These are phyloP conservation scores for Apophysomyces elegans DNA, from an alignment of 371 early-diverging fungal species.

Conservation along the genomic window DNA sequence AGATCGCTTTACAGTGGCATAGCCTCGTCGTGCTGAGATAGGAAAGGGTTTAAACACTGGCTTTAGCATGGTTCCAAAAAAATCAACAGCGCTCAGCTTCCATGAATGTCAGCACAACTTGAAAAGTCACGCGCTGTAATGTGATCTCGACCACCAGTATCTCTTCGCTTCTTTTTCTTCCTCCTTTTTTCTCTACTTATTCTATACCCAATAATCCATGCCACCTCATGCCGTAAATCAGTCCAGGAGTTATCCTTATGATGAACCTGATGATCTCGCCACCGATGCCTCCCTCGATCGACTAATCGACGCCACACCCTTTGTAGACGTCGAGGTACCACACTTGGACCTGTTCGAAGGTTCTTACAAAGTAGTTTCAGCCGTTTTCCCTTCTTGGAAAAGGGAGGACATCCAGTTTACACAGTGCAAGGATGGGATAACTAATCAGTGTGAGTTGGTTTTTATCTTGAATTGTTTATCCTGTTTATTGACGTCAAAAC, in stretches of 20 bases:
- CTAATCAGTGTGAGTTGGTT: constrained; percentile 77
- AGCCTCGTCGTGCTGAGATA: constrained; percentile 20
- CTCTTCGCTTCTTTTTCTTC: constrained; percentile 16
- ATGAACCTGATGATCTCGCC: constrained; percentile 7
- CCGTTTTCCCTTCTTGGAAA: constrained; percentile 81
- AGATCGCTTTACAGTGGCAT: constrained; percentile 21
- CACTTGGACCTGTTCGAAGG: constrained; percentile 68
- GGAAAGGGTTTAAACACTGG: not conserved
- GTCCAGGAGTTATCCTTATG: constrained; percentile 3
- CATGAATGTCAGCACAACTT: constrained; percentile 17
- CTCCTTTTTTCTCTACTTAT: constrained; percentile 7
- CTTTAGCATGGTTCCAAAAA: not conserved
- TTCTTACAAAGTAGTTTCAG: constrained; percentile 56
- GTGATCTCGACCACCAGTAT: not conserved
- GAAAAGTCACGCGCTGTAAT: constrained; percentile 11
- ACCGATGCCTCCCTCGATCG: constrained; percentile 28
- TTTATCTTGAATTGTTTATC: not conserved
- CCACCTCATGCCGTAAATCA: constrained; percentile 10
- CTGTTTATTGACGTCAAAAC: not conserved
- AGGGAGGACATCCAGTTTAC: constrained; percentile 60
- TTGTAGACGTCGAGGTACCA: constrained; percentile 57
- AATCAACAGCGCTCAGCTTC: constrained; percentile 12
- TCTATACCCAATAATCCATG: constrained; percentile 4
- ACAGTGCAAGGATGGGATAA: constrained; percentile 93
- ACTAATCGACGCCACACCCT: constrained; percentile 54